These are phyloP conservation scores for Leccinellum albellum DNA, from an alignment of 768 basidiomycete genomes.

Conservation along the genomic window DNA sequence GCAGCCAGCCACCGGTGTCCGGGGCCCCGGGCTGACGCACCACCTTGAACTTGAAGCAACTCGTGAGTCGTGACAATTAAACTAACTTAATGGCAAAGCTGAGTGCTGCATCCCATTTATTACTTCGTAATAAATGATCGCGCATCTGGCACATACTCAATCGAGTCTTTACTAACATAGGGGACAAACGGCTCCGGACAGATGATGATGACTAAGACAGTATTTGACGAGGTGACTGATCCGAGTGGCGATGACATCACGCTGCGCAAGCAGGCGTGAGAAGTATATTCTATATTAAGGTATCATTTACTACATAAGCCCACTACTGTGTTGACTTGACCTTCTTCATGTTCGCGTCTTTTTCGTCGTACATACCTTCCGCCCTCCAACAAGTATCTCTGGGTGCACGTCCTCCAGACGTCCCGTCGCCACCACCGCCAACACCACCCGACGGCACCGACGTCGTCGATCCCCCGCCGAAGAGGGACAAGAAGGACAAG, in stretches of 20 bases:
- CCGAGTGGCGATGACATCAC: slow-evolving; percentile 8
- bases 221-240: neutral
- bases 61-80: too few species aligned
- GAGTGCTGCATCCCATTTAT: too few species aligned
- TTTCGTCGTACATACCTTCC: slow-evolving; percentile 49
- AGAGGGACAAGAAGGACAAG: slow-evolving; percentile 38
- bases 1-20: too few species aligned
- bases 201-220: neutral
- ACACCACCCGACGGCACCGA: slow-evolving; percentile 11
- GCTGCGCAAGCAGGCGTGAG: neutral
- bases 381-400: slow-evolving; percentile 40
- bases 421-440: slow-evolving; percentile 10
- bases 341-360: slow-evolving; percentile 46
- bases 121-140: too few species aligned
- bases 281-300: slow-evolving; percentile 7
- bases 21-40: too few species aligned
- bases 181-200: neutral
- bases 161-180: too few species aligned
- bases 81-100: too few species aligned
- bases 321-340: neutral
- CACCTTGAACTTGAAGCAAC: too few species aligned
- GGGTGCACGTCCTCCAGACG: slow-evolving; percentile 21
- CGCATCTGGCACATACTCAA: too few species aligned
- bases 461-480: slow-evolving; percentile 37
- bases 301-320: slow-evolving; percentile 13